These are phyloP conservation scores for Cercophora samala DNA, from an alignment of 495 filamentous ascomycete genomes.

Conservation along the genomic window DNA sequence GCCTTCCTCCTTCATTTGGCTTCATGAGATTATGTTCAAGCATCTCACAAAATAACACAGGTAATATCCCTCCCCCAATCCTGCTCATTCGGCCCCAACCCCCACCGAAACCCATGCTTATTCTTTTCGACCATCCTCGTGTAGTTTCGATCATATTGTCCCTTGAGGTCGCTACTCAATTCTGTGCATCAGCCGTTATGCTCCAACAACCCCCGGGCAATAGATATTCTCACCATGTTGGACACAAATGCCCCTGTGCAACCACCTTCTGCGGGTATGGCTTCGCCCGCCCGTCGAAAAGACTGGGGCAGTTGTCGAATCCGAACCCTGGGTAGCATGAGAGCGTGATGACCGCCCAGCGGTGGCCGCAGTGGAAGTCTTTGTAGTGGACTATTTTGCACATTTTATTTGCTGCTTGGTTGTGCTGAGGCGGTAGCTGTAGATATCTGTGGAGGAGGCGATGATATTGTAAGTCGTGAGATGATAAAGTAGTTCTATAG, in stretches of 20 bases:
- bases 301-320: constrained; percentile 36
- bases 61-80: constrained; percentile 36
- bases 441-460: not conserved
- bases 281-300: constrained; percentile 25
- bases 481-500: not conserved
- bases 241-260: constrained; percentile 25
- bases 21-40: not conserved
- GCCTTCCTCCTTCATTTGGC: no score
- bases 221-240: no score
- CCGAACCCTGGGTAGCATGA: constrained; percentile 38
- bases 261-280: constrained; percentile 24
- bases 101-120: constrained; percentile 34
- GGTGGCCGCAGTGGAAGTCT: constrained; percentile 37
- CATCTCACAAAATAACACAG: constrained; percentile 40
- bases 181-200: no score
- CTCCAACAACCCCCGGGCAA: no score
- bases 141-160: constrained; percentile 37
- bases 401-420: constrained; percentile 19
- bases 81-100: constrained; percentile 33
- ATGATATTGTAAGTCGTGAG: not conserved
- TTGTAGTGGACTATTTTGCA: constrained; percentile 34
- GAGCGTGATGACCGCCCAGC: constrained; percentile 35
- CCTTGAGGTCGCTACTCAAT: constrained; percentile 19
- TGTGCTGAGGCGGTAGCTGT: not conserved
- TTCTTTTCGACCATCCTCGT: constrained; percentile 35